A percentile compares a stretch with the other conserved stretches of the same genome.
These are phyloP conservation scores for Dioszegia aurantiaca DNA, from an alignment of 768 basidiomycete species.

Conservation along the genomic window DNA sequence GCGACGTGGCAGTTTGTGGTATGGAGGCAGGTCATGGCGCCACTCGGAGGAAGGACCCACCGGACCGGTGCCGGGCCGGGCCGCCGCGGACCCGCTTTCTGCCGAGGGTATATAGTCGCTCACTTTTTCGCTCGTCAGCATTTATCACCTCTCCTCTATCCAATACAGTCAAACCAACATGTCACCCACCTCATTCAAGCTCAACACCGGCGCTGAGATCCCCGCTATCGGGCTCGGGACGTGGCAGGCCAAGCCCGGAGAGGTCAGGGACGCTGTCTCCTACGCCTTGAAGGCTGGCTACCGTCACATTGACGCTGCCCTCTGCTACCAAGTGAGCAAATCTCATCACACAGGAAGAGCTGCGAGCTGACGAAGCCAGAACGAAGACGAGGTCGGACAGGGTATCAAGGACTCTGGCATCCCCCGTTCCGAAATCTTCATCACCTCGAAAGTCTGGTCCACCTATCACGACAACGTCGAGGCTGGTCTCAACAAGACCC, in stretches of 20 bases:
- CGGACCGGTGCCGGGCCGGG: background rate
- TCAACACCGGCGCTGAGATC: constrained; percentile 75
- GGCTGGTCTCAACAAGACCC: constrained; percentile 66
- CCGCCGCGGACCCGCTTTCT: background rate
- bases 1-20: no score
- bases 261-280: constrained; percentile 71
- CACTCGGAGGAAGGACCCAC: no score
- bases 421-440: constrained; percentile 68
- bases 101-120: background rate
- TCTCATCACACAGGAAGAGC: background rate
- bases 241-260: constrained; percentile 70
- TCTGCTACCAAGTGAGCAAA: constrained; percentile 62
- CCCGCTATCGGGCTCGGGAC: constrained; percentile 73
- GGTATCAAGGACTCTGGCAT: constrained; percentile 76
- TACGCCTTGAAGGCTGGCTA: constrained; percentile 73
- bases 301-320: constrained; percentile 59
- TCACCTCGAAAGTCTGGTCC: constrained; percentile 60
- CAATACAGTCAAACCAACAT: constrained; percentile 29
- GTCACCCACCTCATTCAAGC: constrained; percentile 56
- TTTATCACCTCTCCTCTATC: no score
- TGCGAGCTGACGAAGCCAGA: constrained; percentile 45
- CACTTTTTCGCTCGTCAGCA: no score
- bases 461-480: constrained; percentile 61
- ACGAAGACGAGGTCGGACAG: constrained; percentile 76
- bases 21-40: no score